phyloP scores from a whole-genome alignment of 805 yeast genomes.

The Yarrowia sp. region DNA sequence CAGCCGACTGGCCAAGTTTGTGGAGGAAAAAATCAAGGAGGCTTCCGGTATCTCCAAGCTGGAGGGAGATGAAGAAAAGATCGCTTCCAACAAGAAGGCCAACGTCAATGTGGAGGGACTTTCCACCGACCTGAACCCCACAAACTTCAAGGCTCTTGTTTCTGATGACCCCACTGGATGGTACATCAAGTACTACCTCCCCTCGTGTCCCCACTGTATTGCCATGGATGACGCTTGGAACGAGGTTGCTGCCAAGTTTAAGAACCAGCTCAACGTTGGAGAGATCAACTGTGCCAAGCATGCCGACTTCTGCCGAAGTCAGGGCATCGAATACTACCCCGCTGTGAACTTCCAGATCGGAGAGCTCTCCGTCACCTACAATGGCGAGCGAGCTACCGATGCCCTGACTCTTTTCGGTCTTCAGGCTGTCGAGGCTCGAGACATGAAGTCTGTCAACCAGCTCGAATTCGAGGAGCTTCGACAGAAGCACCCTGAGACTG shows the following conservation, averaged over 20 bases:
- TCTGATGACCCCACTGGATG: slow-evolving; percentile 40
- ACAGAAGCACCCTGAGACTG: slow-evolving; percentile 31
- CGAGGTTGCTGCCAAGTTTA: slow-evolving; percentile 36
- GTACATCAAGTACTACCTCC: slow-evolving; percentile 43
- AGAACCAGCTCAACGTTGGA: slow-evolving; percentile 40
- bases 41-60: slow-evolving; percentile 9
- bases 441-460: slow-evolving; percentile 34
- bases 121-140: slow-evolving; percentile 35
- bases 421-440: slow-evolving; percentile 37
- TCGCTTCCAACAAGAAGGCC: slow-evolving; percentile 23
- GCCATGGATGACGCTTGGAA: slow-evolving; percentile 41
- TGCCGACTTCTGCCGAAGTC: slow-evolving; percentile 36
- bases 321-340: slow-evolving; percentile 35
- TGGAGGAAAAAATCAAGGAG: slow-evolving; percentile 2
- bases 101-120: slow-evolving; percentile 38
- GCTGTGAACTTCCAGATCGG: slow-evolving; percentile 26
- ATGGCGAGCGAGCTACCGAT: slow-evolving; percentile 28
- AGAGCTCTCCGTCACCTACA: slow-evolving; percentile 29
- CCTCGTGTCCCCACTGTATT: slow-evolving; percentile 42
- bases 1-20: slow-evolving; percentile 25
- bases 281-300: slow-evolving; percentile 42
- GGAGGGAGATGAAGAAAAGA: slow-evolving; percentile 23
- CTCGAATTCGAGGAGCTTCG: slow-evolving; percentile 38
- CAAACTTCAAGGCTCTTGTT: slow-evolving; percentile 39
- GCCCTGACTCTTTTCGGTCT: slow-evolving; percentile 33